Conservation (phyloP, 2,329 filamentous ascomycete species). For the Truncatella angustata region DNA sequence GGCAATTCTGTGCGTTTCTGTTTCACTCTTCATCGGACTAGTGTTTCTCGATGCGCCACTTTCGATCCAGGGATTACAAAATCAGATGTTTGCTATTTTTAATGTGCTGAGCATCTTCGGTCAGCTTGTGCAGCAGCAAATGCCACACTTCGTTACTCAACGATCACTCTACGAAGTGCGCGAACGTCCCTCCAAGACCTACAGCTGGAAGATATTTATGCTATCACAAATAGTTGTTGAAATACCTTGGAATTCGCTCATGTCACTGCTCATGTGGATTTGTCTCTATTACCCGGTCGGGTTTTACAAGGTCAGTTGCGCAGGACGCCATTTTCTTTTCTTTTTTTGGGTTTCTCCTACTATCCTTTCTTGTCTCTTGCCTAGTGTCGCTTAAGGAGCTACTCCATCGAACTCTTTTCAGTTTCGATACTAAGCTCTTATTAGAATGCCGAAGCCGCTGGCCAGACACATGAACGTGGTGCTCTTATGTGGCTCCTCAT, state of each 20-base stretch:
- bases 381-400: too few species aligned
- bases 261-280: constrained; percentile 74
- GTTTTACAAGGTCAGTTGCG: constrained; percentile 50
- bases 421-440: too few species aligned
- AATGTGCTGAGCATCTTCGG: constrained; percentile 81
- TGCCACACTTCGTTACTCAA: constrained; percentile 84
- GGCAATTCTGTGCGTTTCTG: constrained; percentile 60
- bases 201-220: constrained; percentile 84
- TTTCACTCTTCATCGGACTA: constrained; percentile 77
- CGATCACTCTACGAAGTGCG: constrained; percentile 81
- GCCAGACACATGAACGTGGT: constrained; percentile 65
- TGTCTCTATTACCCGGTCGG: constrained; percentile 87
- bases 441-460: constrained; percentile 61
- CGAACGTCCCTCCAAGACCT: constrained; percentile 80
- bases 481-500: constrained; percentile 78
- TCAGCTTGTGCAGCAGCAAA: constrained; percentile 74
- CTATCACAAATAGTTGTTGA: constrained; percentile 81
- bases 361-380: too few species aligned
- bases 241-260: constrained; percentile 78
- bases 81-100: constrained; percentile 85
- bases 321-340: too few species aligned
- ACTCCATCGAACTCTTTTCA: too few species aligned
- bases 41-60: constrained; percentile 73
- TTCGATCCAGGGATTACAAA: constrained; percentile 75
- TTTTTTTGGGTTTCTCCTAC: too few species aligned